Conservation (phyloP, 805 yeast genomes). For the Nakazawaea ambrosiae region DNA sequence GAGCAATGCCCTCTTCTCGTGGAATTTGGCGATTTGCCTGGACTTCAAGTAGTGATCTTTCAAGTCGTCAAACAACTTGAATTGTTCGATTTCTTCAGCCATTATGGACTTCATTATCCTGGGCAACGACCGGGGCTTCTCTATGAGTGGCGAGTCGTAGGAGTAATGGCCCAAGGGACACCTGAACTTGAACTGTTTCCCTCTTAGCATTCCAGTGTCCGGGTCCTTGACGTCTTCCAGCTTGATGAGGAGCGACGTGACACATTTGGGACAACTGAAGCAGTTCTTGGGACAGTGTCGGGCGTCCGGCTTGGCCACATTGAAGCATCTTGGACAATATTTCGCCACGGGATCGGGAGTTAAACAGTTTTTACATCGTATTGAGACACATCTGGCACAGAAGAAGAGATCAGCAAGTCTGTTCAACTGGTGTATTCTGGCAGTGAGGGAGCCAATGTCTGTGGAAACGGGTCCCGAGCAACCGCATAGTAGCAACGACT, state of each 20-base stretch:
- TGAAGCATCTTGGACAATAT: slow-evolving; percentile 23
- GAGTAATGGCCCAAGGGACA: slow-evolving; percentile 30
- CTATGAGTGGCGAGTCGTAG: slow-evolving; percentile 29
- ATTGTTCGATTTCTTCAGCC: slow-evolving; percentile 4
- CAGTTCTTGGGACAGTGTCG: slow-evolving; percentile 23
- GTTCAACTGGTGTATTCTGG: neutral
- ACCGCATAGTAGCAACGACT: too few species aligned
- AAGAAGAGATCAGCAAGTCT: slow-evolving; percentile 17
- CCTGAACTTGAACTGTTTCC: slow-evolving; percentile 30
- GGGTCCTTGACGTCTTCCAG: slow-evolving; percentile 12
- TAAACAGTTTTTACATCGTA: slow-evolving; percentile 22
- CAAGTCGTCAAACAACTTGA: slow-evolving; percentile 12
- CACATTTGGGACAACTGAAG: slow-evolving; percentile 27
- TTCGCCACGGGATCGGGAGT: slow-evolving; percentile 15
- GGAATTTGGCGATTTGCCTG: slow-evolving; percentile 13
- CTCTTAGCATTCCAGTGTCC: slow-evolving; percentile 12
- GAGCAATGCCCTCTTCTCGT: slow-evolving; percentile 9
- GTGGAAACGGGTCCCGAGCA: too few species aligned
- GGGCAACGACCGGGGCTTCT: slow-evolving; percentile 33
- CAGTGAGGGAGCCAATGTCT: neutral
- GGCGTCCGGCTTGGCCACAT: slow-evolving; percentile 7
- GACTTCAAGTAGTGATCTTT: slow-evolving; percentile 14
- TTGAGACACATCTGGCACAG: slow-evolving; percentile 21
- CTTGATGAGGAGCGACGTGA: slow-evolving; percentile 13
- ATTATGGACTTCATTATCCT: slow-evolving; percentile 19